Evolutionary conservation across 73 alveolate genomes (phyloP).

Genomic region (Strombidium stylifer): DNA sequence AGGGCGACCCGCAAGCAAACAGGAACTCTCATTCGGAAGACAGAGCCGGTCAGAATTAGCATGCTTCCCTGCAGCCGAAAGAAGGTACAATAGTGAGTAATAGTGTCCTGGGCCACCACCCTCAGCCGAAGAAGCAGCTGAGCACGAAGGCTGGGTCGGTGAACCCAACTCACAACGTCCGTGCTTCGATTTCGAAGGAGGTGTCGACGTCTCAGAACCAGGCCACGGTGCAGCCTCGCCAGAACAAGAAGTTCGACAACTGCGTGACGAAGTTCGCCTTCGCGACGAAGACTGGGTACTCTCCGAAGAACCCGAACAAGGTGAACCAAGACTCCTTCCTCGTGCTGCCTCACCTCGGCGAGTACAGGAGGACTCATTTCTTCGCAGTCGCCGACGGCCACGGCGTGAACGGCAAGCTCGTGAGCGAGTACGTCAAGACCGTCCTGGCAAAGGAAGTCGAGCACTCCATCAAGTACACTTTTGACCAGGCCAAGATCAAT

Average conservation of each 20-base stretch:
- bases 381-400: constrained; percentile 58
- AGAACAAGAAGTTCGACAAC: constrained; percentile 16
- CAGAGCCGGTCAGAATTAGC: too few relatives aligned
- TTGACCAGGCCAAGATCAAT: constrained; percentile 25
- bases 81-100: too few relatives aligned
- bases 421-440: constrained; percentile 35
- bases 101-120: too few relatives aligned
- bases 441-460: constrained; percentile 11
- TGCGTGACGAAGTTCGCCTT: constrained; percentile 41
- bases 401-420: constrained; percentile 59
- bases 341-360: constrained; percentile 42
- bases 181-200: constrained; percentile 31
- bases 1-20: too few relatives aligned
- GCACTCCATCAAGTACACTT: constrained; percentile 8
- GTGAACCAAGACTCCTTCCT: constrained; percentile 38
- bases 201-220: neutral
- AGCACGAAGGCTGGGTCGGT: neutral
- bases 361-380: constrained; percentile 28
- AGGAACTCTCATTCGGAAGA: too few relatives aligned
- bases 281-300: constrained; percentile 51
- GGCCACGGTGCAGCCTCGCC: too few relatives aligned
- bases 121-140: constrained; percentile 20
- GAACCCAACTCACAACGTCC: neutral
- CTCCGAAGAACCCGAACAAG: constrained; percentile 47
- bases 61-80: too few relatives aligned